Evolutionary conservation across 1,284 basidiomycete species (phyloP).

Genomic region (Phaffia rhodozyma): DNA sequence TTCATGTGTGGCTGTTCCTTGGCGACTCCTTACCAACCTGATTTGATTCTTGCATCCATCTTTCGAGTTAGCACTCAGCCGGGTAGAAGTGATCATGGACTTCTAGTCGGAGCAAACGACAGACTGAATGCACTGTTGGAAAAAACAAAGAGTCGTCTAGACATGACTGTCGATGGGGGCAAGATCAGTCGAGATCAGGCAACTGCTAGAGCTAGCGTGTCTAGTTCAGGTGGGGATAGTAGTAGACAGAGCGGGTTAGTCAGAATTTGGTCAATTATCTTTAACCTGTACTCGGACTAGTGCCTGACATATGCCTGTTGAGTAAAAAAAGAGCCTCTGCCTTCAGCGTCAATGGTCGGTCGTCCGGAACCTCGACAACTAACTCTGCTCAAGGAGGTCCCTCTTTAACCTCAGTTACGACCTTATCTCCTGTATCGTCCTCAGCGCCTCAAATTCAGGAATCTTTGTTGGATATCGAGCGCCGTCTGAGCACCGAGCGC

Average conservation of each 20-base stretch:
- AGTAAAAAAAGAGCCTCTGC: not conserved
- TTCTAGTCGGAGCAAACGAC: conserved; percentile 68
- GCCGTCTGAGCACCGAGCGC: conserved; percentile 59
- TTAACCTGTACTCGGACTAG: not conserved
- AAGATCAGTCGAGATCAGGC: conserved; percentile 23
- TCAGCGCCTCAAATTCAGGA: conserved; percentile 30
- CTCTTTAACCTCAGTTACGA: no score
- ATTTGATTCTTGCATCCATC: not conserved
- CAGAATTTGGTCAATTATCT: not conserved
- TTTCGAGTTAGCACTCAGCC: conserved; percentile 47
- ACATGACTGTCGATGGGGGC: conserved; percentile 27
- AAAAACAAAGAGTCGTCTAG: conserved; percentile 51
- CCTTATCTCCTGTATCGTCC: no score
- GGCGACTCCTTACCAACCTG: not conserved
- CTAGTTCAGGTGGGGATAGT: conserved; percentile 28
- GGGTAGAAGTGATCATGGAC: conserved; percentile 73
- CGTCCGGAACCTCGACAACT: no score
- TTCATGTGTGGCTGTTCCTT: not conserved
- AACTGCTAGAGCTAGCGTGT: conserved; percentile 11
- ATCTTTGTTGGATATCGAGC: conserved; percentile 63
- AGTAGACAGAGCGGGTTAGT: conserved; percentile 48
- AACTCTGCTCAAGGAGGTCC: not conserved
- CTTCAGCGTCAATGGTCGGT: no score
- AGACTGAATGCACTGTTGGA: conserved; percentile 63
- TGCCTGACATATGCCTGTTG: not conserved